Percentiles rank a stretch among this genome's conserved stretches.
These are phyloP conservation scores for Tetrapisispora pingtungensis DNA, from an alignment of 805 yeast genomes.

Conservation along the genomic window DNA sequence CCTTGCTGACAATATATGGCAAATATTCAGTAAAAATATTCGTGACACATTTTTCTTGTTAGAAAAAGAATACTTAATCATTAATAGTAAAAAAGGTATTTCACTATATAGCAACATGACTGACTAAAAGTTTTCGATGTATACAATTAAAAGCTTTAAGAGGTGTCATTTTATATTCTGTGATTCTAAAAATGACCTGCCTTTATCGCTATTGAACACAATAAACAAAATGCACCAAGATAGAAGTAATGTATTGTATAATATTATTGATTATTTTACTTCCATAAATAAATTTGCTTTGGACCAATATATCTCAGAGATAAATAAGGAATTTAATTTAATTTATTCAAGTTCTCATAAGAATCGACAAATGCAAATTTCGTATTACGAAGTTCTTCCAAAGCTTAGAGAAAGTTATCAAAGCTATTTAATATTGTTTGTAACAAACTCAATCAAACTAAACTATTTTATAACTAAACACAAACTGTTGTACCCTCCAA, in stretches of 20 bases:
- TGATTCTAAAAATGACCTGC: not conserved
- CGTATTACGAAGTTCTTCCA: not conserved
- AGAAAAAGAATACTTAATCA: not conserved
- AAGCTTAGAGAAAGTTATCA: not conserved
- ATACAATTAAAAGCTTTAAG: not conserved
- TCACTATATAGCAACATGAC: not conserved
- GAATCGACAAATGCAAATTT: not conserved
- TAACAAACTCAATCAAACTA: not conserved
- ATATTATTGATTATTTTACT: not conserved
- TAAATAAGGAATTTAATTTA: not conserved
- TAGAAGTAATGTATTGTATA: not conserved
- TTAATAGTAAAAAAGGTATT: no score
- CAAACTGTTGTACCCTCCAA: not conserved
- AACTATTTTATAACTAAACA: not conserved
- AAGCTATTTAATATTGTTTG: no score
- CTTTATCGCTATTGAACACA: not conserved
- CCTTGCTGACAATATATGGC: not conserved
- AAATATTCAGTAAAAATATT: no score
- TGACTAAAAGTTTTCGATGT: no score
- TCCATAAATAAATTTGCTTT: not conserved
- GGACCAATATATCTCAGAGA: not conserved
- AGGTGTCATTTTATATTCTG: no score
- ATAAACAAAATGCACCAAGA: not conserved
- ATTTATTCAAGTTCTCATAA: not conserved
- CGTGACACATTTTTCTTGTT: not conserved